phyloP scores from a whole-genome alignment of 2,329 filamentous ascomycete species.

The Chaetomiaceae sp. region DNA sequence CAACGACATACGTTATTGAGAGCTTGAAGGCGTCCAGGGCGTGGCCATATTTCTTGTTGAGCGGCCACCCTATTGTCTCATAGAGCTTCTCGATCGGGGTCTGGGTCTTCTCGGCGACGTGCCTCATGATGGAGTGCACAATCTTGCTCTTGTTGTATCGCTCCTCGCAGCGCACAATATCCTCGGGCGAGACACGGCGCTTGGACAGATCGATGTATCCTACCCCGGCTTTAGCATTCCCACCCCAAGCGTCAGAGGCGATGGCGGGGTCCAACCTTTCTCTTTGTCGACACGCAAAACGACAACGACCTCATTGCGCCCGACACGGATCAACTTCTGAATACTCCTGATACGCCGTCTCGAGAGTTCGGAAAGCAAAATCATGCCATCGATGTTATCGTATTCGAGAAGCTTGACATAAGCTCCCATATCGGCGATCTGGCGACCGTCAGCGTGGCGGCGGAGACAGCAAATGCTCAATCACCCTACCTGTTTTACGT shows the following conservation, averaged over 20 bases:
- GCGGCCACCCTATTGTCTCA: constrained; percentile 90
- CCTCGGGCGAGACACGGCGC: constrained; percentile 93
- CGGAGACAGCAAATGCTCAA: not conserved
- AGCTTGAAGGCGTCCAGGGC: constrained; percentile 98
- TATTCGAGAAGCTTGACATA: constrained; percentile 99
- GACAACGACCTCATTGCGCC: constrained; percentile 96
- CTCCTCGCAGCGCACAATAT: constrained; percentile 98
- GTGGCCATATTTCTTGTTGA: constrained; percentile 97
- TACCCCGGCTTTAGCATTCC: constrained; percentile 32
- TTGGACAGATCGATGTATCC: constrained; percentile 98
- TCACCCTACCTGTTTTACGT: constrained; percentile 84
- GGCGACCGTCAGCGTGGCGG: constrained; percentile 15
- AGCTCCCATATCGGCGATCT: constrained; percentile 99
- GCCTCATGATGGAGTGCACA: constrained; percentile 97
- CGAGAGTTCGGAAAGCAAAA: constrained; percentile 93
- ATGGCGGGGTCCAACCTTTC: constrained; percentile 61
- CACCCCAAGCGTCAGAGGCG: constrained; percentile 7
- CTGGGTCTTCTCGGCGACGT: constrained; percentile 95
- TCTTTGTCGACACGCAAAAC: constrained; percentile 99
- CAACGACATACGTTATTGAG: constrained; percentile 72
- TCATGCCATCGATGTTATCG: constrained; percentile 99
- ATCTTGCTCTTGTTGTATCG: constrained; percentile 99
- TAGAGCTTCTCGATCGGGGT: constrained; percentile 93
- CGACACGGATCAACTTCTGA: constrained; percentile 97
- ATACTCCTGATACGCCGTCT: constrained; percentile 97